phyloP scores from a whole-genome alignment of 1,284 basidiomycete species.

The Sporisorium scitamineum region DNA sequence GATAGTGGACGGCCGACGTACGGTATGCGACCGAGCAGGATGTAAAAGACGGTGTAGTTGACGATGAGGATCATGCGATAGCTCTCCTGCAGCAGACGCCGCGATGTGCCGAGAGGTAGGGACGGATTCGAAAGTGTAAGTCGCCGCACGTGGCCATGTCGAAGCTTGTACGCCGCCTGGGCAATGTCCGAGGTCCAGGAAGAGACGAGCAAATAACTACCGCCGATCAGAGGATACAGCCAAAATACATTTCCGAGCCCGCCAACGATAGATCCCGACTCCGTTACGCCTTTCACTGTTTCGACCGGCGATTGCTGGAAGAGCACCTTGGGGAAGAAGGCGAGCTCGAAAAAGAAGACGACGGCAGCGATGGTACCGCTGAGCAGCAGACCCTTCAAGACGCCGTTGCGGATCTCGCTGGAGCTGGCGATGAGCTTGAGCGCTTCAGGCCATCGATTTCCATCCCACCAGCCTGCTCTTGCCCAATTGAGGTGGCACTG shows the following conservation, averaged over 20 bases:
- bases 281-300: conserved; percentile 12
- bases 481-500: conserved; percentile 60
- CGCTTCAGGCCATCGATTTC: conserved; percentile 56
- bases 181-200: conserved; percentile 66
- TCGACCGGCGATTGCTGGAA: conserved; percentile 35
- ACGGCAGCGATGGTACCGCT: conserved; percentile 56
- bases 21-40: conserved; percentile 55
- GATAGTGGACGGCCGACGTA: conserved; percentile 56
- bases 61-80: conserved; percentile 59
- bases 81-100: conserved; percentile 55
- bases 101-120: conserved; percentile 44
- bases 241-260: conserved; percentile 59
- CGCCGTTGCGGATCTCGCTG: conserved; percentile 52
- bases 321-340: conserved; percentile 62
- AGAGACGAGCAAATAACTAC: conserved; percentile 64
- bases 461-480: conserved; percentile 56
- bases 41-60: conserved; percentile 60
- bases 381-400: conserved; percentile 64
- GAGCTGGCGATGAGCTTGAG: conserved; percentile 50
- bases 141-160: conserved; percentile 31
- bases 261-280: conserved; percentile 32
- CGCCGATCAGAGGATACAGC: conserved; percentile 67
- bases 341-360: conserved; percentile 66
- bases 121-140: conserved; percentile 41
- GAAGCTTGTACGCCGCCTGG: conserved; percentile 58